Percentiles rank a stretch among this genome's conserved stretches.
Evolutionary conservation across 805 yeast species (phyloP).

Genomic region (Yarrowia keelungensis): DNA sequence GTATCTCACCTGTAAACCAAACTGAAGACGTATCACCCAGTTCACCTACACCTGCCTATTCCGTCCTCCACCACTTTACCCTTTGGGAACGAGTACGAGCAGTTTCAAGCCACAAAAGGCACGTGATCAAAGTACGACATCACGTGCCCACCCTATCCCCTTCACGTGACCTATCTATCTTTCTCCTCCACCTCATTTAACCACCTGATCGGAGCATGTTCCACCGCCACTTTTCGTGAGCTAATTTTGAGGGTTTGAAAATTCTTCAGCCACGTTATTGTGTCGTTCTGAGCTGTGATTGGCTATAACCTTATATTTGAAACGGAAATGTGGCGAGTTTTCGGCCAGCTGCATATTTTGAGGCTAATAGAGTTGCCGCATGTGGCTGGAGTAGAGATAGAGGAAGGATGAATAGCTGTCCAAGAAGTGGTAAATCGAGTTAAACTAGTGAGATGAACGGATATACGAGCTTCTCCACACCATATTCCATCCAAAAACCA

Average conservation of each 20-base stretch:
- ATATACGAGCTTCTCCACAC: too few species aligned
- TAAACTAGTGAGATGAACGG: too few species aligned
- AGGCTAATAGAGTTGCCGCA: slow-evolving; percentile 19
- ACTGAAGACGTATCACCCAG: too few species aligned
- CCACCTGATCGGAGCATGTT: not conserved
- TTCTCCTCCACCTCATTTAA: not conserved
- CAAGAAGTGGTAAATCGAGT: too few species aligned
- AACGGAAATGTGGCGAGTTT: slow-evolving; percentile 24
- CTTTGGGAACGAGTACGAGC: too few species aligned
- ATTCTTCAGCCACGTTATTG: slow-evolving; percentile 25
- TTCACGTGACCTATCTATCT: not conserved
- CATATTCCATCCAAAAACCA: too few species aligned
- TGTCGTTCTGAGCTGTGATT: not conserved
- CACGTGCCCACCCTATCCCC: not conserved
- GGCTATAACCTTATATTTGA: not conserved
- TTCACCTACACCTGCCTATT: too few species aligned
- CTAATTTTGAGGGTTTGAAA: slow-evolving; percentile 33
- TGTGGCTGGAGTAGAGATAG: slow-evolving; percentile 16
- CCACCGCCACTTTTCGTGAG: slow-evolving; percentile 19
- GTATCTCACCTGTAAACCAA: too few species aligned
- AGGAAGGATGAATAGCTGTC: not conserved
- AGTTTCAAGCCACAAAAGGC: too few species aligned
- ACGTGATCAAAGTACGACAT: too few species aligned
- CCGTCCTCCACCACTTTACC: too few species aligned
- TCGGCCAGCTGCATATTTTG: slow-evolving; percentile 19